These are phyloP conservation scores for Ceratobasidium sp. DNA, from an alignment of 1,284 basidiomycete species.

Conservation along the genomic window DNA sequence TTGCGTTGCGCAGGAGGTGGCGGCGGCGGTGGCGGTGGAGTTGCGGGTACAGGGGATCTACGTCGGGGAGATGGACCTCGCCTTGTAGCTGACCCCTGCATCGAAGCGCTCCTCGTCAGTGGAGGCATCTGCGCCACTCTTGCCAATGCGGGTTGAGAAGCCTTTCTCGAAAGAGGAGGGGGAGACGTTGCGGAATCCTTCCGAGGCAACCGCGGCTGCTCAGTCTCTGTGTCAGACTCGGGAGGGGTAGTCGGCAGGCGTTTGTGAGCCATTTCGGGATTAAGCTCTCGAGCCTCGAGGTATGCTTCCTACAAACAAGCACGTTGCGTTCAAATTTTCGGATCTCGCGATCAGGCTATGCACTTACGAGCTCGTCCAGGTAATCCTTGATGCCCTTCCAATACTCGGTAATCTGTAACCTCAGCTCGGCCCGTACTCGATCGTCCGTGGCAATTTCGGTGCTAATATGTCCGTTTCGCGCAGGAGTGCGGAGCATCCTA, in stretches of 20 bases:
- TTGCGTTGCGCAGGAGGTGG: slow-evolving; percentile 38
- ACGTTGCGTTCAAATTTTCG: neutral
- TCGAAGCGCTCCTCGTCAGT: slow-evolving; percentile 43
- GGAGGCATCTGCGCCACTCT: slow-evolving; percentile 46
- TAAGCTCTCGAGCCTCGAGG: slow-evolving; percentile 52
- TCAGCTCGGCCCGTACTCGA: slow-evolving; percentile 47
- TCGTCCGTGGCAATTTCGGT: neutral
- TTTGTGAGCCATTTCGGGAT: slow-evolving; percentile 36
- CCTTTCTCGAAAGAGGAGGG: slow-evolving; percentile 6
- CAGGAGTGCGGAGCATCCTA: slow-evolving; percentile 25
- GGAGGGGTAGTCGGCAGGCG: slow-evolving; percentile 47
- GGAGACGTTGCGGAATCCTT: slow-evolving; percentile 48
- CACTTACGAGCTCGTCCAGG: slow-evolving; percentile 64
- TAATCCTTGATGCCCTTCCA: slow-evolving; percentile 68
- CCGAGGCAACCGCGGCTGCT: slow-evolving; percentile 54
- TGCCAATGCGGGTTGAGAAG: slow-evolving; percentile 48
- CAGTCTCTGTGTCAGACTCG: slow-evolving; percentile 45
- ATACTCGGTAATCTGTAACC: slow-evolving; percentile 66
- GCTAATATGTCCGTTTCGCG: neutral
- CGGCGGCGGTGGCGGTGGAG: slow-evolving; percentile 39
- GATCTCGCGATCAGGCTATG: neutral
- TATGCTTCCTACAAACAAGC: slow-evolving; percentile 34
- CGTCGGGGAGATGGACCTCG: slow-evolving; percentile 36
- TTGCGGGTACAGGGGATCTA: slow-evolving; percentile 43
- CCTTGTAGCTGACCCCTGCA: slow-evolving; percentile 42